Conservation (phyloP, 1,284 basidiomycete species). For the Fistulina hepatica region DNA sequence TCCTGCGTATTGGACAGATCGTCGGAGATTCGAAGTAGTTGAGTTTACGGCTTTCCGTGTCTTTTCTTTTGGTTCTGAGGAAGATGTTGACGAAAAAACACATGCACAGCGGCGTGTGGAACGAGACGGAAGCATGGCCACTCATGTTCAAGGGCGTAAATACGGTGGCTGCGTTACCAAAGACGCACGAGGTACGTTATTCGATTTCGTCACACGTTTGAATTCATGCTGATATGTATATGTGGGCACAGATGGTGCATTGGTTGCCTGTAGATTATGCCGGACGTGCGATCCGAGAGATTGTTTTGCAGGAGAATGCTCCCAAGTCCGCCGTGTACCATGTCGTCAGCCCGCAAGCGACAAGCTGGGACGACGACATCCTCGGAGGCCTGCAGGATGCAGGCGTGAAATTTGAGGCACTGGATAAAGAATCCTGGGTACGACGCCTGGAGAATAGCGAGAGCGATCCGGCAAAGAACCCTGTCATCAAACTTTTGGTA, state of each 20-base stretch:
- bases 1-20: constrained; percentile 41
- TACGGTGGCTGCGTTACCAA: constrained; percentile 34
- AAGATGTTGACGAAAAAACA: background rate
- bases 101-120: constrained; percentile 40
- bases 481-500: constrained; percentile 37
- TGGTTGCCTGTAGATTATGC: constrained; percentile 54
- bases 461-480: constrained; percentile 33
- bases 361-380: constrained; percentile 31
- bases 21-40: constrained; percentile 34
- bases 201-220: background rate
- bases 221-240: background rate
- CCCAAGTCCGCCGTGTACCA: constrained; percentile 31
- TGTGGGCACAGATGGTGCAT: constrained; percentile 28
- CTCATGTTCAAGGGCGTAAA: constrained; percentile 28
- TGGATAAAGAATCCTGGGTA: constrained; percentile 38
- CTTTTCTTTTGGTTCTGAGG: background rate
- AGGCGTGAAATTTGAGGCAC: constrained; percentile 34
- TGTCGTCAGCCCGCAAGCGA: constrained; percentile 32
- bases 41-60: too few species aligned
- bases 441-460: constrained; percentile 30
- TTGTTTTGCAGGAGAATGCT: constrained; percentile 22
- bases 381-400: constrained; percentile 30
- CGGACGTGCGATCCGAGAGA: constrained; percentile 38
- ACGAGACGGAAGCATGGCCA: constrained; percentile 36
- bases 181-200: constrained; percentile 28